Evolutionary conservation across 164 flowering plant genomes (phyloP).

Genomic region (Sedum album): DNA sequence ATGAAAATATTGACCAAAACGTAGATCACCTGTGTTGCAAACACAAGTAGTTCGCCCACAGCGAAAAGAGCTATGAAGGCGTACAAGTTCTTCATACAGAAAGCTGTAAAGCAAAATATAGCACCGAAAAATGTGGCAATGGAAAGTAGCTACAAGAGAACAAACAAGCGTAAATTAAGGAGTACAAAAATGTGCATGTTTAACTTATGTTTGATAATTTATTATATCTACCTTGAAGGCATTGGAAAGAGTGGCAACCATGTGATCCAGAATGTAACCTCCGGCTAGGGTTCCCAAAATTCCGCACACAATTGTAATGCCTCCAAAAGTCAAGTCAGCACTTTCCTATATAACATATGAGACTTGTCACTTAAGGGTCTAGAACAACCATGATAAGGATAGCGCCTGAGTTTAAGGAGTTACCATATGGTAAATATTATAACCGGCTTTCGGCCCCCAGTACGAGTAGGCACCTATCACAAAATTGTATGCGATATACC

Average conservation of each 20-base stretch:
- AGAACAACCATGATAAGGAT: not conserved
- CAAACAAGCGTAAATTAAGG: not conserved
- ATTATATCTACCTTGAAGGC: conserved; percentile 66
- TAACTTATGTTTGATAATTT: not conserved
- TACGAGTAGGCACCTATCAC: conserved; percentile 97
- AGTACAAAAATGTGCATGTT: not conserved
- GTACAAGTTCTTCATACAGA: conserved; percentile 52
- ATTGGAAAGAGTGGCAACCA: conserved; percentile 62
- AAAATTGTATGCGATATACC: conserved; percentile 82
- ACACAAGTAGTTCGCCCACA: conserved; percentile 76
- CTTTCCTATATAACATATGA: conserved; percentile 32
- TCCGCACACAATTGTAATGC: conserved; percentile 72
- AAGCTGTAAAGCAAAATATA: conserved; percentile 77
- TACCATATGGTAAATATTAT: conserved; percentile 88
- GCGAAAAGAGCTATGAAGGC: conserved; percentile 63
- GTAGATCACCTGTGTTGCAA: conserved; percentile 80
- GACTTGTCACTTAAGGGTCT: not conserved
- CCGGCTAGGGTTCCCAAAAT: conserved; percentile 82
- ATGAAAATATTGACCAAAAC: not conserved
- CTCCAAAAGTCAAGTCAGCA: conserved; percentile 86
- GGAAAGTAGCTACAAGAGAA: conserved; percentile 65
- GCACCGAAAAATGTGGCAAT: conserved; percentile 78
- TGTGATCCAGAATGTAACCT: conserved; percentile 60
- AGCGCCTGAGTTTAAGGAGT: not conserved
- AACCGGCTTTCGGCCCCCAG: conserved; percentile 99